Evolutionary conservation across 208 protist genomes (phyloP).

Genomic region (Leishmania major): DNA sequence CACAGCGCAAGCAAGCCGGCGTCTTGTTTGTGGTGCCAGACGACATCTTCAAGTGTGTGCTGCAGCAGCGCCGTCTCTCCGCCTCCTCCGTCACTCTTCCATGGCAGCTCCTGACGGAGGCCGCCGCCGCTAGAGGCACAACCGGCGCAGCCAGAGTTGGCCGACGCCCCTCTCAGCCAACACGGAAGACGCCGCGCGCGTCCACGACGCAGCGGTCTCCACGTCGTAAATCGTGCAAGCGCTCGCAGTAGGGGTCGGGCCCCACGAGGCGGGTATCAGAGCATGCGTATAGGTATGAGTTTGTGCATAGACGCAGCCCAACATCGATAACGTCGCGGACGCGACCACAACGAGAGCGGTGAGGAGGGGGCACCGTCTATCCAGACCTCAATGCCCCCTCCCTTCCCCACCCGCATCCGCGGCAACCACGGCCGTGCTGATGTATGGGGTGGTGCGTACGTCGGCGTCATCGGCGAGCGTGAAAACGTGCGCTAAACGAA

Average conservation of each 20-base stretch:
- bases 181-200: constrained; percentile 13
- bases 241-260: neutral
- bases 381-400: neutral
- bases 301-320: neutral
- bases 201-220: constrained; percentile 14
- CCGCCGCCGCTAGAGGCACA: neutral
- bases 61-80: constrained; percentile 50
- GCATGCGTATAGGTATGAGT: neutral
- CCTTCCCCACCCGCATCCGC: neutral
- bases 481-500: neutral
- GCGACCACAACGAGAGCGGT: neutral
- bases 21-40: constrained; percentile 56
- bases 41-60: constrained; percentile 69
- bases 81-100: constrained; percentile 38
- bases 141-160: neutral
- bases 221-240: constrained; percentile 1
- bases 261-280: neutral
- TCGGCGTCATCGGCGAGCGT: neutral
- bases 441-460: neutral
- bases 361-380: neutral
- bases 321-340: neutral
- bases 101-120: constrained; percentile 1
- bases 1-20: constrained; percentile 10
- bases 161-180: constrained; percentile 6
- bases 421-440: neutral